Base-by-base conservation (phyloP, 2,329 filamentous ascomycete species). In the Dactylonectria estremocensis region DNA sequence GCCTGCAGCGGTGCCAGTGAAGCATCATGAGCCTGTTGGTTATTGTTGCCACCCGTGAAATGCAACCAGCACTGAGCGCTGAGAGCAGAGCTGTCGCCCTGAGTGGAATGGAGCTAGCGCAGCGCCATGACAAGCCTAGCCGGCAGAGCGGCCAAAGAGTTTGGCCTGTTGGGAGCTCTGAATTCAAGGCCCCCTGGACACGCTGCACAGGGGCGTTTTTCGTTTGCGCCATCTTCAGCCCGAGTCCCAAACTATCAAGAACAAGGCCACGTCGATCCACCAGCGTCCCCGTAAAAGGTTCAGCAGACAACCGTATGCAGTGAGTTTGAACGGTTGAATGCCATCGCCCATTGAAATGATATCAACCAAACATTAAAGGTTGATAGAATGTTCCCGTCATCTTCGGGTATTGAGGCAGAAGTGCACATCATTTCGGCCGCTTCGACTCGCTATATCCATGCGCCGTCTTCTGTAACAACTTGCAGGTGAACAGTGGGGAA, bases 141-240 rank as follows among this genome's bases (percentile, higher is more conserved):
- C 37, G 31, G 52, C 40, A 40, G 40, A 37, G 24, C 20, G 52
- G 31, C 37, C 63, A 66, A 45, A 52, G 56, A 59, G 43, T 61
- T 49, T 33, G 28, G 50, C 33, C 9, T 31, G 20, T 22, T 33
- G 35, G 54, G 48, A 50, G 56, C 48, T 24, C 22, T 18, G 40
- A 46, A 59, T 55, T 61, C 63, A 66, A 50, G 63, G 57, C 52
- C 63, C 49, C 58, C 53, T 66, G 58, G 46, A 52, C 48, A 28
- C 28, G 53, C 45, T 18, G 64, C 57, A 50, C 52, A 45, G 46
- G 54, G 35, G 33, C 58, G 24, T 46, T 61, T 55, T 60, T 56
- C 45, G 57, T 53, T 61, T 66, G 46, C 53, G 58, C 52, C 40
- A 61, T 45, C 52, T 54, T 46, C 46, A 57, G 48, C 18, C 35